Percentiles rank a stretch among this genome's conserved stretches.
Conservation (phyloP, 768 basidiomycete species). For the Heimioporus sp. region DNA sequence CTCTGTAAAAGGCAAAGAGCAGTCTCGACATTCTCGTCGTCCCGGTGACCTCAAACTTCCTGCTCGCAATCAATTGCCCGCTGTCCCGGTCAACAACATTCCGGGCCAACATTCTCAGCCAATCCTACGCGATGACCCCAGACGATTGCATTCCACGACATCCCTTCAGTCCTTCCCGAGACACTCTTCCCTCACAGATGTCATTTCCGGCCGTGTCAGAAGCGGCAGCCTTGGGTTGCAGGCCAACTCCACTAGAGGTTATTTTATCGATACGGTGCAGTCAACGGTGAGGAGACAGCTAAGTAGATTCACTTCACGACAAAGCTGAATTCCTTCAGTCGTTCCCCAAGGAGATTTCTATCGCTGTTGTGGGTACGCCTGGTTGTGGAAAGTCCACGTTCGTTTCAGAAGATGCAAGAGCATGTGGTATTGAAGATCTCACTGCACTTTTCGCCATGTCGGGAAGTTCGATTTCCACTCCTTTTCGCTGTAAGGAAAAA, state of each 20-base stretch:
- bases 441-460: constrained; percentile 29
- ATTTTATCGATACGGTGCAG: constrained; percentile 17
- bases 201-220: constrained; percentile 46
- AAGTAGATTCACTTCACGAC: not conserved
- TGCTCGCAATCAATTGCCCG: constrained; percentile 46
- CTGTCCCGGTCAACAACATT: constrained; percentile 24
- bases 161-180: constrained; percentile 39
- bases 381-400: constrained; percentile 86
- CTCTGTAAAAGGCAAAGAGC: constrained; percentile 49
- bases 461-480: constrained; percentile 33
- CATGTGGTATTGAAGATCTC: constrained; percentile 51
- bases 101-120: constrained; percentile 37
- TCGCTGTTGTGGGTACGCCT: constrained; percentile 76
- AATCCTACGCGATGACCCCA: constrained; percentile 38
- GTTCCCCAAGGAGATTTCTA: constrained; percentile 42
- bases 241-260: constrained; percentile 18
- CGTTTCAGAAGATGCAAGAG: constrained; percentile 72
- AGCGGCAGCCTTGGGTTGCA: constrained; percentile 62
- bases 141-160: constrained; percentile 37
- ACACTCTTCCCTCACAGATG: constrained; percentile 29
- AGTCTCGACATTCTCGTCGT: constrained; percentile 40
- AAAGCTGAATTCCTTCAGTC: constrained; percentile 18
- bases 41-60: constrained; percentile 65
- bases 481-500: constrained; percentile 40
- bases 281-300: constrained; percentile 22